A percentile compares a stretch with the other conserved stretches of the same genome.
Conservation (phyloP, 2,329 filamentous ascomycete genomes). For the Colletotrichum graminicola region DNA sequence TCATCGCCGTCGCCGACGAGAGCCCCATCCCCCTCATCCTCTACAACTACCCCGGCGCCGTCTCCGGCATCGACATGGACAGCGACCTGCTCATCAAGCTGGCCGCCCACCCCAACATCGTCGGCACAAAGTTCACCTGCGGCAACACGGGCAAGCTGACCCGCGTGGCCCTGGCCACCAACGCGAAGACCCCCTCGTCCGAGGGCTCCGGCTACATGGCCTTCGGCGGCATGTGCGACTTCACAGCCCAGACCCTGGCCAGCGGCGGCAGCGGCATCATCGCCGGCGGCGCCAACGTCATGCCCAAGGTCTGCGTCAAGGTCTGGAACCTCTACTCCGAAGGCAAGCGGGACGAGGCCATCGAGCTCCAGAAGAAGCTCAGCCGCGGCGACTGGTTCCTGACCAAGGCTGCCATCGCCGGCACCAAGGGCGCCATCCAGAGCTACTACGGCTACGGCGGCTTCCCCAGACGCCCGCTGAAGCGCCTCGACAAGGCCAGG, state of each 20-base stretch:
- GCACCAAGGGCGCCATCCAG: slow-evolving; percentile 88
- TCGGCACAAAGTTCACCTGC: slow-evolving; percentile 93
- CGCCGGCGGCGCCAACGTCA: slow-evolving; percentile 85
- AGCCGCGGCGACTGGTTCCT: slow-evolving; percentile 85
- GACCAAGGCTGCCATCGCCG: slow-evolving; percentile 85
- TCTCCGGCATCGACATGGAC: slow-evolving; percentile 90
- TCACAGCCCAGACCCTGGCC: slow-evolving; percentile 84
- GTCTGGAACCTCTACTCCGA: slow-evolving; percentile 82
- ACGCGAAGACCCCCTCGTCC: slow-evolving; percentile 74
- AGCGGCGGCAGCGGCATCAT: slow-evolving; percentile 88
- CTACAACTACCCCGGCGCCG: slow-evolving; percentile 93
- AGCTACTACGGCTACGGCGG: slow-evolving; percentile 86
- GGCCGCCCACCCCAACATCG: slow-evolving; percentile 83
- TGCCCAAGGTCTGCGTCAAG: slow-evolving; percentile 83
- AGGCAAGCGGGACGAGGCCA: slow-evolving; percentile 81
- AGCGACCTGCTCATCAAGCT: slow-evolving; percentile 87
- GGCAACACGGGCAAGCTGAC: slow-evolving; percentile 92
- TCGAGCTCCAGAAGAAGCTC: slow-evolving; percentile 81
- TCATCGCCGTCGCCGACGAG: slow-evolving; percentile 78
- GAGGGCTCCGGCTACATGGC: slow-evolving; percentile 81
- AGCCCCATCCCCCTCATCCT: slow-evolving; percentile 84
- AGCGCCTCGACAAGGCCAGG: slow-evolving; percentile 71
- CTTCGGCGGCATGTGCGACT: slow-evolving; percentile 89
- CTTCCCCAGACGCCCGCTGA: slow-evolving; percentile 78
- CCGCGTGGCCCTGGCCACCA: slow-evolving; percentile 78